Conservation (phyloP, 805 yeast species). For the Yarrowia osloensis region DNA sequence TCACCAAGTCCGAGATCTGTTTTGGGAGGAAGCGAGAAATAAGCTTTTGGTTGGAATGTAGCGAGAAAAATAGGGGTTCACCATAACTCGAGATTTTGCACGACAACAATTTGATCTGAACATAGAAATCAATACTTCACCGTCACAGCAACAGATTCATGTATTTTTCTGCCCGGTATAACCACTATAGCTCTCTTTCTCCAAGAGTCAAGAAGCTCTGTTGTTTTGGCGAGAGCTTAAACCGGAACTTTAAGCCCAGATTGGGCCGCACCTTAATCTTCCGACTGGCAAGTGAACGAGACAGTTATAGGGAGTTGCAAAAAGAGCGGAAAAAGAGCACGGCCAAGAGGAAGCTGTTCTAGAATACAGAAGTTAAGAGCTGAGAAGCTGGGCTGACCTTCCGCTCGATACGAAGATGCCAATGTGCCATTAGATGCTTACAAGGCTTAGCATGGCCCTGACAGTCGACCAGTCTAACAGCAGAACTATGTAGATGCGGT, state of each 20-base stretch:
- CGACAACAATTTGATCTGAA: neutral
- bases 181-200: neutral
- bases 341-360: too few relatives aligned
- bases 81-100: neutral
- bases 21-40: slow-evolving; percentile 6
- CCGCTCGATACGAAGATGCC: too few relatives aligned
- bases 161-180: neutral
- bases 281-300: neutral
- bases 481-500: too few relatives aligned
- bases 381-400: too few relatives aligned
- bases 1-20: neutral
- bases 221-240: slow-evolving; percentile 7
- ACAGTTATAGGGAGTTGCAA: neutral
- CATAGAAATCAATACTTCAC: neutral
- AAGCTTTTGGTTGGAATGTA: slow-evolving; percentile 5
- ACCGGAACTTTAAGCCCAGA: neutral
- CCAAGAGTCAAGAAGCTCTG: neutral
- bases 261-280: neutral
- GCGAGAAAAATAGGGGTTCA: neutral
- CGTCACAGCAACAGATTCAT: too few relatives aligned
- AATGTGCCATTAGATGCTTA: too few relatives aligned
- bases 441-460: neutral
- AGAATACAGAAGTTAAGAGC: too few relatives aligned
- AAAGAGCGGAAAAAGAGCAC: neutral
- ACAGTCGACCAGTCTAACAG: too few relatives aligned